Base-by-base conservation (phyloP, 768 basidiomycete species). In the Fomitopsis pulvina region DNA sequence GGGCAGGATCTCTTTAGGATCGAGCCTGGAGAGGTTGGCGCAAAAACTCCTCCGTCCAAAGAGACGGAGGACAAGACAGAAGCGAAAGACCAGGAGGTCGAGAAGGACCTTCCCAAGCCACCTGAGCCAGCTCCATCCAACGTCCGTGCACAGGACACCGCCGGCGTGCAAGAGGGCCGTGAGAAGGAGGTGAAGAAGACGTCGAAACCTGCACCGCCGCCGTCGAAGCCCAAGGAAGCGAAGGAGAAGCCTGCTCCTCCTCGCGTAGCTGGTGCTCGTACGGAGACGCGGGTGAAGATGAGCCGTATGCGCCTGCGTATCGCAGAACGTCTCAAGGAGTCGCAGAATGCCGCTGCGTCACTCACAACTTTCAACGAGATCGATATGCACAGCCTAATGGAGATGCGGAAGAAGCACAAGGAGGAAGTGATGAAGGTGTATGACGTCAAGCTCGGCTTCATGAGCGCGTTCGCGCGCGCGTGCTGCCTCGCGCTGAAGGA, bases 361-460 rank as follows among this genome's bases (percentile, higher is more conserved):
- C 70, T 98, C 52, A 98, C 96, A 28, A 98, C 95, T 22, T 99
- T 99, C 80, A 97, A 99, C 73, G 95, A 99, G 71, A 91, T 99
- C 64, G 95, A 98, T 74, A 98, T 99, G 95, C 93, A 92, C 37
- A 85, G 89, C 38, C 73, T 98, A 49, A 88, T 96, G 74, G 84
- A 86, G 37, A 82, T 98, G 83, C 88, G 95, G 61, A 81, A 85
- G 65, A 81, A 85, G 65, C 94, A 92, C 81, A 98, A 98, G 76
- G 93, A 96, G 55, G 73, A 79, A 39, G 74, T 97, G 32, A 73
- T 92, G 39, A 96, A 98, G 68, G 80, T 84, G 63, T 87, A 93
- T 58, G 94, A 92, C 45, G 85, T 98, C 67, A 98, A 98, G 69
- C 80, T 99, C 54, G 95, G 96, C 14, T 98, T 88, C 80, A 99